Evolutionary conservation across 495 filamentous ascomycete genomes (phyloP).

Genomic region (Podospora didyma): DNA sequence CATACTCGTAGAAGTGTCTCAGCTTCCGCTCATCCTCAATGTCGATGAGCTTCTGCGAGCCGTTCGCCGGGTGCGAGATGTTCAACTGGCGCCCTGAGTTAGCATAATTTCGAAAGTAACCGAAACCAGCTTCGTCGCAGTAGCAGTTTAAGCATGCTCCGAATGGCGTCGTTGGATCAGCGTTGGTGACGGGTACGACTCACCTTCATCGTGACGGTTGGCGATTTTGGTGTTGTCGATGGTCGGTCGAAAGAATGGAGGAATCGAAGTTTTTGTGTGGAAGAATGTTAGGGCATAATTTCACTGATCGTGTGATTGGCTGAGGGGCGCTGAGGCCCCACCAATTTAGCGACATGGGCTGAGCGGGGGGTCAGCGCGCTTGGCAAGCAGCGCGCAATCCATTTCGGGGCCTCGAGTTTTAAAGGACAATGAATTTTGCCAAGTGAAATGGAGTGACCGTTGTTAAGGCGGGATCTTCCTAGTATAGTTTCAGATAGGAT

Average conservation of each 20-base stretch:
- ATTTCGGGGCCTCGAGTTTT: too few species aligned
- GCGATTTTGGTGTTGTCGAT: conserved; percentile 27
- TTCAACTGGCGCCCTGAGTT: conserved; percentile 60
- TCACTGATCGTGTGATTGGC: conserved; percentile 20
- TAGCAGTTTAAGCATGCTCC: neutral
- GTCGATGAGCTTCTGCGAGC: conserved; percentile 98
- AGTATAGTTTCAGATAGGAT: too few species aligned
- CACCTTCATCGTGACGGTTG: conserved; percentile 38
- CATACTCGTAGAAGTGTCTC: conserved; percentile 56
- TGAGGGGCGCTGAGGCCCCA: neutral
- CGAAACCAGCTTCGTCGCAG: neutral
- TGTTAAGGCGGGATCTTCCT: too few species aligned
- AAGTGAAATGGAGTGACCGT: too few species aligned
- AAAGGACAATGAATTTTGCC: too few species aligned
- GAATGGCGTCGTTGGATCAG: neutral
- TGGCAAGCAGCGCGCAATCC: too few species aligned
- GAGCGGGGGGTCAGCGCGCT: neutral
- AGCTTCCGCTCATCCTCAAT: conserved; percentile 92
- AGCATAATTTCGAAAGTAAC: conserved; percentile 9
- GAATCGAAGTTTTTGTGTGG: conserved; percentile 34
- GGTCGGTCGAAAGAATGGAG: conserved; percentile 21
- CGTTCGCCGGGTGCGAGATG: conserved; percentile 97
- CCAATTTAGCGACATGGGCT: neutral
- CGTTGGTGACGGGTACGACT: neutral
- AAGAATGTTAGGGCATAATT: conserved; percentile 29